phyloP scores from a whole-genome alignment of 768 basidiomycete species.

The Mycena epipterygia region DNA sequence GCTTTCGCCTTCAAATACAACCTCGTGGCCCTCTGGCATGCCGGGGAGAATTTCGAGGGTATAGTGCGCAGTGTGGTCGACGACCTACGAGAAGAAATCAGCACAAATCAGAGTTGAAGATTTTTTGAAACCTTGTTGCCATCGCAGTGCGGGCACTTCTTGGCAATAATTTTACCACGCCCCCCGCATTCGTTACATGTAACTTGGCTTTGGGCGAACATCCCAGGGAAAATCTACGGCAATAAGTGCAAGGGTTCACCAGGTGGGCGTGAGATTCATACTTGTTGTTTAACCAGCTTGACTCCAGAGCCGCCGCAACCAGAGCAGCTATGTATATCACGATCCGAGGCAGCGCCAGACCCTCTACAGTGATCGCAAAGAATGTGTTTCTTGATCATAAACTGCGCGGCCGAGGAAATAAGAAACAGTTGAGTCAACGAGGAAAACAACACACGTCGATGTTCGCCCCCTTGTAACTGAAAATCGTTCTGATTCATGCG shows the following conservation, averaged over 20 bases:
- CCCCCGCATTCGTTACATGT: conserved; percentile 90
- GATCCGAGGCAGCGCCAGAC: conserved; percentile 90
- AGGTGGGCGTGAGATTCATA: conserved; percentile 23
- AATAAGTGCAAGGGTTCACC: neutral
- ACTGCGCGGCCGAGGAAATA: conserved; percentile 60
- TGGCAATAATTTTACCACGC: conserved; percentile 83
- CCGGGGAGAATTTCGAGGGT: conserved; percentile 90
- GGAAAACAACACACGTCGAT: conserved; percentile 86
- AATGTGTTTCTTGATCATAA: conserved; percentile 91
- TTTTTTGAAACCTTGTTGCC: conserved; percentile 67
- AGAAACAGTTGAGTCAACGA: neutral
- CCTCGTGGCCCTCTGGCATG: conserved; percentile 93
- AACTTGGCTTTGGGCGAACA: conserved; percentile 91
- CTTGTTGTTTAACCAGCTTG: conserved; percentile 88
- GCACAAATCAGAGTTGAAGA: neutral
- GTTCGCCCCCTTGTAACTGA: conserved; percentile 85
- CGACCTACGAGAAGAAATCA: conserved; percentile 50
- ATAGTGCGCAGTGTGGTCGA: conserved; percentile 85
- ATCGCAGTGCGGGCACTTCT: conserved; percentile 84
- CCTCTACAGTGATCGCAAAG: conserved; percentile 98
- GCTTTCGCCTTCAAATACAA: conserved; percentile 95
- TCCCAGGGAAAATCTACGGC: conserved; percentile 88
- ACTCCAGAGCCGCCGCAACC: conserved; percentile 90
- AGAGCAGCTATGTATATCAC: conserved; percentile 89
- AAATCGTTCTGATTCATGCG: conserved; percentile 20